Percentiles rank a stretch among this genome's conserved stretches.
Evolutionary conservation across 2,329 filamentous ascomycete genomes (phyloP).

Genomic region (Akanthomyces uredinophilus): DNA sequence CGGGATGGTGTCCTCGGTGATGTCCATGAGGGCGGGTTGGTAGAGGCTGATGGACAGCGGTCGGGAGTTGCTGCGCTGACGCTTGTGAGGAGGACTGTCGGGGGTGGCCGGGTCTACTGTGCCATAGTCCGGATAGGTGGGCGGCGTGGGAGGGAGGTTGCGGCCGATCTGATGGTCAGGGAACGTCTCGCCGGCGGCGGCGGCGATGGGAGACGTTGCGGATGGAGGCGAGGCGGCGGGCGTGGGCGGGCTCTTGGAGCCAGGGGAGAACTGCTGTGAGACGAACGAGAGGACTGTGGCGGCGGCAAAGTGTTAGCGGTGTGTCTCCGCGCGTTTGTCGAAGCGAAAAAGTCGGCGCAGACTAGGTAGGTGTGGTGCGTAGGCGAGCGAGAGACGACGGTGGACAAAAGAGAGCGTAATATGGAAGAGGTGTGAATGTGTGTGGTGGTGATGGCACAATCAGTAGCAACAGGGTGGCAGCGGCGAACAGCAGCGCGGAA

Average conservation of each 20-base stretch:
- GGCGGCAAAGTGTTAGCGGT: neutral
- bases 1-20: conserved; percentile 78
- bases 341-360: neutral
- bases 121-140: conserved; percentile 26
- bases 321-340: neutral
- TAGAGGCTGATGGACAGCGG: conserved; percentile 85
- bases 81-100: conserved; percentile 35
- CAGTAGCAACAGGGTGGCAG: neutral
- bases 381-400: neutral
- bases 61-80: conserved; percentile 53
- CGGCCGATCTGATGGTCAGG: conserved; percentile 33
- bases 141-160: conserved; percentile 35
- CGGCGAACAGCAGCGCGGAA: neutral
- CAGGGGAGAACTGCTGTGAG: conserved; percentile 62
- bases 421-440: neutral
- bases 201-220: conserved; percentile 27
- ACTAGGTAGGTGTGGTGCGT: neutral
- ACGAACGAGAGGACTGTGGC: conserved; percentile 78
- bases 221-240: conserved; percentile 40
- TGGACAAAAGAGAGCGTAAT: neutral
- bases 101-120: conserved; percentile 35
- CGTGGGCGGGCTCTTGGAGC: conserved; percentile 39
- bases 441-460: neutral
- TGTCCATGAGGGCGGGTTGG: conserved; percentile 80
- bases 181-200: conserved; percentile 36